phyloP scores from a whole-genome alignment of 2,329 filamentous ascomycete species.

The Thielaviopsis ethacetica region DNA sequence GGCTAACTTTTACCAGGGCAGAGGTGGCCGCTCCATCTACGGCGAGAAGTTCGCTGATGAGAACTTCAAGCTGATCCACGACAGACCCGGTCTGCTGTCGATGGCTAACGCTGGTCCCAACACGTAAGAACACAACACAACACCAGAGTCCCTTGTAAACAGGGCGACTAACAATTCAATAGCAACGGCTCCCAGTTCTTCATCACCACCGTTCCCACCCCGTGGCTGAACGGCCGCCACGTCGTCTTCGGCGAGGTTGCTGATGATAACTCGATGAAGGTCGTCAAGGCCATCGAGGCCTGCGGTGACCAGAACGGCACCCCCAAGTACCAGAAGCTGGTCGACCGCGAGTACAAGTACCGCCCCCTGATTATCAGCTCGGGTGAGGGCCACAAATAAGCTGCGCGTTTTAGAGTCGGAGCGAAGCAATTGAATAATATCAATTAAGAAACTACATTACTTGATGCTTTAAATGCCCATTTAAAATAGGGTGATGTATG shows the following conservation, averaged over 20 bases:
- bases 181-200: slow-evolving; percentile 99
- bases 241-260: slow-evolving; percentile 69
- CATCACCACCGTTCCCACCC: slow-evolving; percentile 80
- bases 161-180: slow-evolving; percentile 21
- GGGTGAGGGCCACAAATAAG: slow-evolving; percentile 22
- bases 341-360: too few species aligned
- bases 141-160: neutral
- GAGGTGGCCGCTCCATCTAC: slow-evolving; percentile 87
- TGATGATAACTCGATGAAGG: slow-evolving; percentile 28
- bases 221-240: slow-evolving; percentile 71
- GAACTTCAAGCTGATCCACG: slow-evolving; percentile 71
- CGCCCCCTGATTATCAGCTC: slow-evolving; percentile 40
- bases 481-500: too few species aligned
- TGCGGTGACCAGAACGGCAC: slow-evolving; percentile 38
- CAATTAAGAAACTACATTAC: slow-evolving; percentile 16
- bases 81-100: slow-evolving; percentile 62
- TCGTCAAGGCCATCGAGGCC: slow-evolving; percentile 47
- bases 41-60: slow-evolving; percentile 88
- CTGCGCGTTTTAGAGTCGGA: too few species aligned
- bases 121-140: slow-evolving; percentile 42
- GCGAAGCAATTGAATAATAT: slow-evolving; percentile 16
- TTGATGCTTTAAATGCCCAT: too few species aligned
- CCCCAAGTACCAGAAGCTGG: slow-evolving; percentile 33
- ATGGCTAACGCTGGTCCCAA: slow-evolving; percentile 95
- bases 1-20: slow-evolving; percentile 40